Percentiles rank a stretch among this genome's conserved stretches.
These are phyloP conservation scores for Trichosporon asahii DNA, from an alignment of 1,284 basidiomycete species.

Conservation along the genomic window DNA sequence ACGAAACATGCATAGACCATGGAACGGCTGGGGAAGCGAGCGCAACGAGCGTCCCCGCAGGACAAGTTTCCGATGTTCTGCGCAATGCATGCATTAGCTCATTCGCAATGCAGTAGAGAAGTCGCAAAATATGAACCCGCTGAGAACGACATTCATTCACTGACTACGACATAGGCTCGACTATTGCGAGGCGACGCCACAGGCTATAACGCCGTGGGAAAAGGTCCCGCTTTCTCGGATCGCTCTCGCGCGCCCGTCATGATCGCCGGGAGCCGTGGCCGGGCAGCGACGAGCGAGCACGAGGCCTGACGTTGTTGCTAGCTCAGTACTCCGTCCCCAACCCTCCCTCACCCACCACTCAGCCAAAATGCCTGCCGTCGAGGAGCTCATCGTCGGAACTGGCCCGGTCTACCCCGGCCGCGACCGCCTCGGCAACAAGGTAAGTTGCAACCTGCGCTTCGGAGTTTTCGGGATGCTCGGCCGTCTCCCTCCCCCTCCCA, in stretches of 20 bases:
- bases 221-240: constrained; percentile 1
- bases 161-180: no score
- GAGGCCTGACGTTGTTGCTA: not conserved
- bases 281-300: not conserved
- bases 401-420: constrained; percentile 33
- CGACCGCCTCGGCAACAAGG: constrained; percentile 38
- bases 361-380: constrained; percentile 6
- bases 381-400: constrained; percentile 2
- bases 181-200: not conserved
- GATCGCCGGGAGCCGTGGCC: constrained; percentile 6
- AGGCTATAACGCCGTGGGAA: constrained; percentile 10
- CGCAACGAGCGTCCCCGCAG: not conserved
- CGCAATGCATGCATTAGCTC: not conserved
- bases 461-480: not conserved
- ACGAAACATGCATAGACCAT: not conserved
- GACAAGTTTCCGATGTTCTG: not conserved
- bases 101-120: not conserved
- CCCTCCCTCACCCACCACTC: not conserved
- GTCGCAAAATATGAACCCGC: not conserved
- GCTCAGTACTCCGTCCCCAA: not conserved
- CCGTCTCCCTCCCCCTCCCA: no score
- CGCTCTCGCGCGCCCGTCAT: not conserved
- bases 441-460: constrained; percentile 15
- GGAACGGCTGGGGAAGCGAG: no score
- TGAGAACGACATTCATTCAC: no score